A percentile compares a stretch with the other conserved stretches of the same genome.
Conservation (phyloP, 2,329 filamentous ascomycete species). For the Hypoxylon sp. region DNA sequence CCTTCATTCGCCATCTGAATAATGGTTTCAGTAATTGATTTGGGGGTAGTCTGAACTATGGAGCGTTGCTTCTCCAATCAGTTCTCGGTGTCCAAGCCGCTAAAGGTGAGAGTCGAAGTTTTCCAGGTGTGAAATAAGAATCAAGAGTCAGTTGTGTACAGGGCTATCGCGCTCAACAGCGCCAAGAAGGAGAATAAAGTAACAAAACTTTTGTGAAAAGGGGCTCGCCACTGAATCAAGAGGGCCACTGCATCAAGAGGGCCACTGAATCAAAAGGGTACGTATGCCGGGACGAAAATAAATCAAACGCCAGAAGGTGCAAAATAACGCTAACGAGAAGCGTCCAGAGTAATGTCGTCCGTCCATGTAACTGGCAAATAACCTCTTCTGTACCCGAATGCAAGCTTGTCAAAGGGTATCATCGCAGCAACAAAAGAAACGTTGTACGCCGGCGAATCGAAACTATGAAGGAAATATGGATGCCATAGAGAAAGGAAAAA, state of each 20-base stretch:
- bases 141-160: neutral
- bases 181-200: neutral
- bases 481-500: neutral
- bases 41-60: neutral
- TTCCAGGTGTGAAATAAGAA: neutral
- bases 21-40: neutral
- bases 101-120: neutral
- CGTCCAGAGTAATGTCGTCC: neutral
- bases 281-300: neutral
- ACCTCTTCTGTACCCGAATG: neutral
- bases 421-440: neutral
- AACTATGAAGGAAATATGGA: neutral
- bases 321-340: neutral
- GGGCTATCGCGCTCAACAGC: neutral
- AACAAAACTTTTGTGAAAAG: neutral
- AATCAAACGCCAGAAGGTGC: neutral
- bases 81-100: slow-evolving; percentile 5
- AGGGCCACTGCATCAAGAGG: neutral
- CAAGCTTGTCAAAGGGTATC: neutral
- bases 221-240: neutral
- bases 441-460: neutral
- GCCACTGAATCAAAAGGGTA: neutral
- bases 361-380: neutral
- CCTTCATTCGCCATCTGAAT: neutral
- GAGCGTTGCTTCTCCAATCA: neutral